Percentiles rank a stretch among this genome's conserved stretches.
Evolutionary conservation across 169 alveolate species (phyloP).

Genomic region (Cryptosporidium baileyi): DNA sequence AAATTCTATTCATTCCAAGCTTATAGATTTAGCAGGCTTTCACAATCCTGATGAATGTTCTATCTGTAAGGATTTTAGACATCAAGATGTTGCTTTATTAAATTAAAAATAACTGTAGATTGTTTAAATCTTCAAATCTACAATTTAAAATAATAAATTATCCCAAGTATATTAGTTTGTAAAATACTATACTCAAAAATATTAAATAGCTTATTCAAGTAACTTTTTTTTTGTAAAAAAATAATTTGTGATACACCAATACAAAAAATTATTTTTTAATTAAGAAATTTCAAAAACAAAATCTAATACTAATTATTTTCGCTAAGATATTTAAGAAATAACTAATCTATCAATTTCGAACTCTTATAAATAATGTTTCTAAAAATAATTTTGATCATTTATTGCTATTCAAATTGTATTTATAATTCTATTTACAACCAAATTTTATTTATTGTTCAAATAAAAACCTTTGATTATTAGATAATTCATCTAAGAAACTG

Average conservation of each 20-base stretch:
- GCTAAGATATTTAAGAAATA: not conserved
- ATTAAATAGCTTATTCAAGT: too few relatives aligned
- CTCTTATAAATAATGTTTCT: not conserved
- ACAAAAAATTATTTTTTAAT: too few relatives aligned
- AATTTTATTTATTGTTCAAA: slow-evolving; percentile 23
- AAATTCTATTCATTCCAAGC: slow-evolving; percentile 3
- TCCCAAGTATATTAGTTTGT: not conserved
- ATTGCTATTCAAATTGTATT: not conserved
- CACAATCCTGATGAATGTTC: slow-evolving; percentile 62
- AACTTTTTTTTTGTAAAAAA: not conserved
- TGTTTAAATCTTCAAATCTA: not conserved
- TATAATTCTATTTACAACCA: not conserved
- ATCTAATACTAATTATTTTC: not conserved
- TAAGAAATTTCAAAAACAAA: not conserved
- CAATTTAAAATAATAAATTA: not conserved
- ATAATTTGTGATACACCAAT: too few relatives aligned
- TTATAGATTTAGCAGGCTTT: slow-evolving; percentile 38
- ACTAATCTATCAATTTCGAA: not conserved
- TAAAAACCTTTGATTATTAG: slow-evolving; percentile 1
- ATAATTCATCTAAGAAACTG: slow-evolving; percentile 27
- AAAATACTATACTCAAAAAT: not conserved
- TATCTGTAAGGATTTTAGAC: slow-evolving; percentile 54
- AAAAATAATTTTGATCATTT: not conserved
- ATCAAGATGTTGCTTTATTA: slow-evolving; percentile 45
- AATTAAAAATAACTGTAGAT: not conserved